Base-by-base conservation (phyloP, 345 rosid species). In the Arabis hirsuta region DNA sequence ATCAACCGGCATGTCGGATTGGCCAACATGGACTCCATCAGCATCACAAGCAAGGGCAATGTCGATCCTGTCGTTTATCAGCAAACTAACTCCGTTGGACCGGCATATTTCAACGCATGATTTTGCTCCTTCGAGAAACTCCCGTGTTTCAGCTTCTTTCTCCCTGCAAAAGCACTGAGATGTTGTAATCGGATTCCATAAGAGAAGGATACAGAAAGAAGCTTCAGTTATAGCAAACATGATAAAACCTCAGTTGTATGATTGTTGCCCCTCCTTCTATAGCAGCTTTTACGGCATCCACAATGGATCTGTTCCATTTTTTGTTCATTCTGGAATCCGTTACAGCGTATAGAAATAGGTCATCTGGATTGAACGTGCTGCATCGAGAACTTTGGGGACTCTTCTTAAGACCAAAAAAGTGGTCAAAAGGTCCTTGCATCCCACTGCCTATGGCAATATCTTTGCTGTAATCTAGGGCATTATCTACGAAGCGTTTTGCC, bases 351-450 rank as follows among this genome's bases (percentile, higher is more conserved):
- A 95, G 81, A 77, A 95, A 86, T 55, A 95, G 74, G 78, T 82
- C 79, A 56, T 76, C 82, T n/a, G 96, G 91, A 78, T 82, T 78
- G 60, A 91, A 88, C 27, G 56, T 62, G 43, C 50, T 73, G 52
- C 39, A 77, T 72, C 73, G 83, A 13, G 12, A 4, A 55, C 48
- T 76, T 67, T 64, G 71, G n/a, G 73, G 65, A 66, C 71, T 60
- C 64, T 32, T 80, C 78, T 84, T 88, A 53, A 95, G 88, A 80
- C 67, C 63, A 39, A 91, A 79, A 31, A 84, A 83, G 73, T 95
- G 99, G 80, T 95, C 98, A 66, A 95, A 87, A 12, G 98, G 99
- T 38, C 99, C 96, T 85, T 91, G 96, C 76, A 69, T 83, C 27
- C 98, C 99, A 79, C 78, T 82, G 79, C 98, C 98, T 67, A 95